Base-by-base conservation (phyloP, 306 rosid genomes). In the Betula pendula region DNA sequence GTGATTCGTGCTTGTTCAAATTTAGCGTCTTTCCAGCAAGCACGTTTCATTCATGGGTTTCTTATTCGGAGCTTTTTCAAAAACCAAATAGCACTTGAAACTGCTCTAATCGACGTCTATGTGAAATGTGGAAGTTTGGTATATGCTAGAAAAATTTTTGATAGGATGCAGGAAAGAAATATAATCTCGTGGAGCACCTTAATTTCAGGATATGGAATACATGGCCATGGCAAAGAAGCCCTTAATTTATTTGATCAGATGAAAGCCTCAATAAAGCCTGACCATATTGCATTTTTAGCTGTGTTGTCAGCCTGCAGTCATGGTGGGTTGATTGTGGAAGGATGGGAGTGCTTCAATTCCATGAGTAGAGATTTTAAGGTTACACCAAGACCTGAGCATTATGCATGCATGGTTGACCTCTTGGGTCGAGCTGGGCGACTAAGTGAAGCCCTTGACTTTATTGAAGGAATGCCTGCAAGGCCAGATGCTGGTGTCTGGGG, bases 401-500 rank as follows among this genome's bases (percentile, higher is more conserved):
- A 87, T 59, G 88, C 84, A 25, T 76, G 84, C 42, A 79, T 87
- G 81, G 81, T 84, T n/a, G 90, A 84, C 72, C 84, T 87, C 10
- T 77, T 87, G 71, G 88, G 90, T 55, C 88, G 90, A 70, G 70
- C 85, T 25, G 84, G 90, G 51, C 20, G 43, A 55, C 75, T 87
- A 24, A 58, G 73, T 38, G 83, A 84, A 73, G 86, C 88, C 14
- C 12, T 1, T 58, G 77, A 84, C 15, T 79, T 87, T 74, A 87
- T 84, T 71, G 73, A 72, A 58, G 70, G 71, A 70, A 87, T 87
- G 90, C 86, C 85, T 19, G 62, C 75, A 62, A 77, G 40, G 49
- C 83, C 90, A 74, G 78, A 78, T 77, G 77, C 79, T 51, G 83
- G 71, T 33, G 81, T 87, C 33, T 87, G 90, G 88, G 88, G 84